Conservation (phyloP, 2,329 filamentous ascomycete genomes). For the Colletotrichum sp. region DNA sequence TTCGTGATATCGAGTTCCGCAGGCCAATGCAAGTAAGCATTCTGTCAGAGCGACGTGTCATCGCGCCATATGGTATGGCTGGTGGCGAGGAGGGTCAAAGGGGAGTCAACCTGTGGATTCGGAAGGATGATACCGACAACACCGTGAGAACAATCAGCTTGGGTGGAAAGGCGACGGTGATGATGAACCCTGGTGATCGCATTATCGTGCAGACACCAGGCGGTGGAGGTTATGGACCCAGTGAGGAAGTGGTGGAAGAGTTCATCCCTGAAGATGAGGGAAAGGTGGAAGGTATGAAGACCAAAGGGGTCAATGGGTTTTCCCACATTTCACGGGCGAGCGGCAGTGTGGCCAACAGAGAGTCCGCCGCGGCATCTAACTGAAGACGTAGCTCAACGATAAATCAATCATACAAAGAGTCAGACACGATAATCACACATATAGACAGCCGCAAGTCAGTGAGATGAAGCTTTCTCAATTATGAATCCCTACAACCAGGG, state of each 20-base stretch:
- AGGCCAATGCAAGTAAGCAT: background rate
- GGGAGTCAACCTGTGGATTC: background rate
- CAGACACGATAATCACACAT: background rate
- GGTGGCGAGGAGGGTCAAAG: background rate
- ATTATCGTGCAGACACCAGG: background rate
- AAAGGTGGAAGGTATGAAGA: background rate
- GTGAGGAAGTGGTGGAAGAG: background rate
- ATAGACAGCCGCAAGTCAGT: background rate
- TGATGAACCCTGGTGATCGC: background rate
- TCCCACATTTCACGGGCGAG: background rate
- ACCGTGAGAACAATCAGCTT: background rate
- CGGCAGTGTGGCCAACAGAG: background rate
- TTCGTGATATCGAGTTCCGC: background rate
- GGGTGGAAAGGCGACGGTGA: background rate
- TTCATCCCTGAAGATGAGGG: background rate
- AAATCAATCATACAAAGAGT: background rate
- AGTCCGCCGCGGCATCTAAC: background rate
- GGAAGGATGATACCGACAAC: background rate
- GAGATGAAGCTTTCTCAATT: background rate
- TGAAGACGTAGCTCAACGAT: background rate
- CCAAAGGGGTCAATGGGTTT: background rate
- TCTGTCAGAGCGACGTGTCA: background rate
- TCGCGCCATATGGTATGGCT: background rate
- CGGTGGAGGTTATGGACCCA: background rate
- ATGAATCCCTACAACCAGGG: background rate